Percentiles rank a stretch among this genome's conserved stretches.
These are phyloP conservation scores for Globisporangium mamillatum DNA, from an alignment of 352 stramenopile genomes.

Conservation along the genomic window DNA sequence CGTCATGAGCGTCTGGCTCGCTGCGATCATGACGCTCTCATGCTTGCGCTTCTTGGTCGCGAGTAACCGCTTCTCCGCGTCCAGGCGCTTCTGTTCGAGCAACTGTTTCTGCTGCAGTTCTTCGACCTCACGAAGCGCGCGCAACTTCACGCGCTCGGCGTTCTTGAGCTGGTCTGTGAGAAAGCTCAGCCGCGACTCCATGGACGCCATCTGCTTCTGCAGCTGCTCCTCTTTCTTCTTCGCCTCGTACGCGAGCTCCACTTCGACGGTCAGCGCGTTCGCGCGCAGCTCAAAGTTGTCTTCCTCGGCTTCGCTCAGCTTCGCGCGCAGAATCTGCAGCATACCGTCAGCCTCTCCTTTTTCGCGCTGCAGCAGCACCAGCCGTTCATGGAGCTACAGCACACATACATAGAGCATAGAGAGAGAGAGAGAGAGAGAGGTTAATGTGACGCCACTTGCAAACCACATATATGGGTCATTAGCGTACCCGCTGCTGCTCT, in stretches of 20 bases:
- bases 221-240: conserved; percentile 41
- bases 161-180: conserved; percentile 50
- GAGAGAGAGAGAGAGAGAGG: not conserved
- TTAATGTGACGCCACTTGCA: not conserved
- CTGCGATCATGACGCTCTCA: conserved; percentile 37
- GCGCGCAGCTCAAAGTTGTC: conserved; percentile 66
- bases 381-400: conserved; percentile 26
- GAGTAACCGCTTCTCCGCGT: conserved; percentile 64
- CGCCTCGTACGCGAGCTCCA: conserved; percentile 43
- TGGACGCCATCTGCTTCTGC: conserved; percentile 37
- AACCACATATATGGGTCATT: not conserved
- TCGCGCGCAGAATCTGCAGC: conserved; percentile 45
- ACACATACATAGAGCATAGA: not conserved
- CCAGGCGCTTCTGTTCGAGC: conserved; percentile 60
- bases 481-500: not conserved
- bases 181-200: conserved; percentile 63
- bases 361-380: conserved; percentile 46
- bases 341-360: conserved; percentile 53
- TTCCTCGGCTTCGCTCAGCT: conserved; percentile 47
- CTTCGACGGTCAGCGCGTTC: conserved; percentile 48
- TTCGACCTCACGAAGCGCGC: conserved; percentile 45
- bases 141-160: conserved; percentile 52
- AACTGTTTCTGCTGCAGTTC: conserved; percentile 55
- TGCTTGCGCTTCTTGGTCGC: conserved; percentile 67
- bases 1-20: conserved; percentile 44